A percentile compares a stretch with the other conserved stretches of the same genome.
phyloP scores from a whole-genome alignment of 108 stramenopile genomes.

The Chaetoceros tenuissimus region DNA sequence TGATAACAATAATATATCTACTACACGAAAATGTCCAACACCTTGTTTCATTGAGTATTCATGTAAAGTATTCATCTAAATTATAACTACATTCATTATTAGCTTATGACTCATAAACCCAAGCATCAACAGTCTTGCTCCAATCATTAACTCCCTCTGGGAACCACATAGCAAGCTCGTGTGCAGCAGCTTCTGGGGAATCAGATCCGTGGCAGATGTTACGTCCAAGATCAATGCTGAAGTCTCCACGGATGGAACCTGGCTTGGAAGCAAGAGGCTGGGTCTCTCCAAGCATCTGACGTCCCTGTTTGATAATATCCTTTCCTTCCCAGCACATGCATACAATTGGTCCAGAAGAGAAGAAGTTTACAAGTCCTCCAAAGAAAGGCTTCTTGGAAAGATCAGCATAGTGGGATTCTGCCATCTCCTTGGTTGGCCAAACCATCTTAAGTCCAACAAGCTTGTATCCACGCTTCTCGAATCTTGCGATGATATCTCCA shows the following conservation, averaged over 20 bases:
- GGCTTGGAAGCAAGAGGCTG: conserved; percentile 76
- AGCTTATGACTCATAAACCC: conserved; percentile 66
- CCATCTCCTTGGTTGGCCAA: conserved; percentile 82
- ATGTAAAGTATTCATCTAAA: too few relatives aligned
- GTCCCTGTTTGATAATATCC: conserved; percentile 74
- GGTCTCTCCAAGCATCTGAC: conserved; percentile 89
- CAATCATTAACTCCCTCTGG: conserved; percentile 75
- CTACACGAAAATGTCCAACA: too few relatives aligned
- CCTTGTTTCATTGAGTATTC: too few relatives aligned
- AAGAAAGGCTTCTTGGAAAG: conserved; percentile 89
- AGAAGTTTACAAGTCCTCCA: conserved; percentile 84
- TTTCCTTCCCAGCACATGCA: conserved; percentile 85
- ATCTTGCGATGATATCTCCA: conserved; percentile 89
- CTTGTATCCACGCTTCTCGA: conserved; percentile 93
- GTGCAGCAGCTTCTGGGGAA: conserved; percentile 88
- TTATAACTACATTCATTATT: too few relatives aligned
- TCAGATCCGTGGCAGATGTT: conserved; percentile 70
- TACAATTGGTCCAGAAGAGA: conserved; percentile 87
- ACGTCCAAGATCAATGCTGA: conserved; percentile 72
- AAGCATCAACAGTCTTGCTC: conserved; percentile 41
- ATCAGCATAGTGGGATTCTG: conserved; percentile 88
- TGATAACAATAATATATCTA: too few relatives aligned
- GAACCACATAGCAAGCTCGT: conserved; percentile 97
- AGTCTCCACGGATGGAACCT: conserved; percentile 78
- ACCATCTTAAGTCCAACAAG: conserved; percentile 89